These are phyloP conservation scores for Nicotiana paniculata DNA, from an alignment of 257 asterid genomes.

Conservation along the genomic window DNA sequence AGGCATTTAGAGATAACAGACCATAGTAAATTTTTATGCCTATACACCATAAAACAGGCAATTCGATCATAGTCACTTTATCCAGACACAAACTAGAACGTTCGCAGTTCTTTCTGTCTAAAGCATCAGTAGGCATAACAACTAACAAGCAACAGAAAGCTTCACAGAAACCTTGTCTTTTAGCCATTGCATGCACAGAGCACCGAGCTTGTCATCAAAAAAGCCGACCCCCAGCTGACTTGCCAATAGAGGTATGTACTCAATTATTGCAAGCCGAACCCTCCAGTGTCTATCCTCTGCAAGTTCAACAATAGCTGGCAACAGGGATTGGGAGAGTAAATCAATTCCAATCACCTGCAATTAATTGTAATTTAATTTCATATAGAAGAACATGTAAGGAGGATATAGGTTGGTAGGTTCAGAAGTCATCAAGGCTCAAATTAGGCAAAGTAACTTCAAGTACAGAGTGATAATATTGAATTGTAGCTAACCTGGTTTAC, in stretches of 20 bases:
- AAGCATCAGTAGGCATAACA: neutral
- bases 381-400: neutral
- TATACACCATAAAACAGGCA: neutral
- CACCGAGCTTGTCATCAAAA: slow-evolving; percentile 71
- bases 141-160: neutral
- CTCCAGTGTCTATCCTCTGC: slow-evolving; percentile 79
- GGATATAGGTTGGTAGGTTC: neutral
- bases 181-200: slow-evolving; percentile 77
- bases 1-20: neutral
- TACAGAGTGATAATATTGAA: neutral
- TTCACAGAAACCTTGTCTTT: slow-evolving; percentile 50
- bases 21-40: neutral
- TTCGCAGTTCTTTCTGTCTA: neutral
- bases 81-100: neutral
- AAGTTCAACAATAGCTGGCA: slow-evolving; percentile 71
- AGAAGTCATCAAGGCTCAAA: neutral
- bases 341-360: slow-evolving; percentile 71
- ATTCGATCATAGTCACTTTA: neutral
- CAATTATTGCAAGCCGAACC: slow-evolving; percentile 66
- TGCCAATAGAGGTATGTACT: slow-evolving; percentile 51
- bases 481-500: slow-evolving; percentile 58
- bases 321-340: slow-evolving; percentile 58
- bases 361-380: neutral
- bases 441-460: neutral
- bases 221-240: slow-evolving; percentile 65